phyloP scores from a whole-genome alignment of 768 basidiomycete species.

The Lentinula sp. region DNA sequence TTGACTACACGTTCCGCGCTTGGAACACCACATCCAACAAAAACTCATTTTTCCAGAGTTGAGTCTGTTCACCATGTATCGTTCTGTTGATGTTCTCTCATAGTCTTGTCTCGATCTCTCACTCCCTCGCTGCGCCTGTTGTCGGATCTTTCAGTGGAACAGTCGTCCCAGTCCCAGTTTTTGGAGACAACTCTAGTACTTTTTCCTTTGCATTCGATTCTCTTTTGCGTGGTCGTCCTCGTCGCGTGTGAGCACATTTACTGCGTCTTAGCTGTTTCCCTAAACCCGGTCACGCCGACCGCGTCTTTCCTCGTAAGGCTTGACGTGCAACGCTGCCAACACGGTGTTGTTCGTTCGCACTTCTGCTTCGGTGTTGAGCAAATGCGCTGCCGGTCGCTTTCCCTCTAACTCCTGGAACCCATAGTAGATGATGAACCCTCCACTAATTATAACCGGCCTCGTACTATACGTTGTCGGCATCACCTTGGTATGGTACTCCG shows the following conservation, averaged over 20 bases:
- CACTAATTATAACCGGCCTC: slow-evolving; percentile 12
- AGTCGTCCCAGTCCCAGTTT: too few relatives aligned
- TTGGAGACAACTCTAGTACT: not conserved
- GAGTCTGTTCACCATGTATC: too few relatives aligned
- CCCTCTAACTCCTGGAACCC: not conserved
- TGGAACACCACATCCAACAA: too few relatives aligned
- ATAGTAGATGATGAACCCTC: slow-evolving; percentile 3
- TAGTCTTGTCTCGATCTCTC: too few relatives aligned
- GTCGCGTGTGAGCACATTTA: not conserved
- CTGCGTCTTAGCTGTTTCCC: not conserved
- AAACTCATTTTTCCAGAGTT: too few relatives aligned
- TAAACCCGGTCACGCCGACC: not conserved
- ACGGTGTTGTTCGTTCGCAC: slow-evolving; percentile 15
- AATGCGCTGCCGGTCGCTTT: not conserved
- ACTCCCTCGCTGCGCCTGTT: too few relatives aligned
- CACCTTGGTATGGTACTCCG: slow-evolving; percentile 13
- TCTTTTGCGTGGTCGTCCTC: not conserved
- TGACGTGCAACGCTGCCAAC: slow-evolving; percentile 11
- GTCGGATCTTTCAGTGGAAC: too few relatives aligned
- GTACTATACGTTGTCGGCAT: slow-evolving; percentile 13
- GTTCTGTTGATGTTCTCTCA: too few relatives aligned
- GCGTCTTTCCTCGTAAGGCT: slow-evolving; percentile 6
- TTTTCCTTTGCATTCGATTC: not conserved
- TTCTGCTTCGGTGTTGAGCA: not conserved
- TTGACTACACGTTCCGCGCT: too few relatives aligned